Conservation (phyloP, 768 basidiomycete species). For the Russula brevipes region DNA sequence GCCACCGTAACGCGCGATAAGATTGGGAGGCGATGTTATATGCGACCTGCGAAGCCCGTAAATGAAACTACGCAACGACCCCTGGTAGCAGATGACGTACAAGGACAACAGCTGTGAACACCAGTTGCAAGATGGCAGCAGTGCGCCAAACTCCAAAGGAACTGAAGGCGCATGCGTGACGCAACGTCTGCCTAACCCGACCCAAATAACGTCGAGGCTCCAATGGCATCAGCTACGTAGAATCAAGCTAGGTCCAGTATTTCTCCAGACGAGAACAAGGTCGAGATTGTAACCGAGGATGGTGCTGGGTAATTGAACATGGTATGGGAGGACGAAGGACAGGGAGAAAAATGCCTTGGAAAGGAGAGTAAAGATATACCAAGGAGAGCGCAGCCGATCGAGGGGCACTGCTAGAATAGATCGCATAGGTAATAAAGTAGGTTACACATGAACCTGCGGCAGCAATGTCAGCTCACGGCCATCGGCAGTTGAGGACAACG, state of each 20-base stretch:
- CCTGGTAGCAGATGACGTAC: conserved; percentile 39
- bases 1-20: not conserved
- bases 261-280: conserved; percentile 51
- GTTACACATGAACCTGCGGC: conserved; percentile 52
- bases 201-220: conserved; percentile 68
- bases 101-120: conserved; percentile 46
- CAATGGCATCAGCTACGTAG: conserved; percentile 48
- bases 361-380: conserved; percentile 42
- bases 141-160: conserved; percentile 54
- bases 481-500: conserved; percentile 17
- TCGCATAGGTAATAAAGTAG: conserved; percentile 56
- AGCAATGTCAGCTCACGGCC: not conserved
- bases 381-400: conserved; percentile 43
- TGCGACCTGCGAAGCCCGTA: conserved; percentile 2
- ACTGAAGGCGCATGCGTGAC: conserved; percentile 32
- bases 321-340: conserved; percentile 37
- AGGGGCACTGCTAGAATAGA: conserved; percentile 39
- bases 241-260: conserved; percentile 36
- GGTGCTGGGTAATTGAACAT: conserved; percentile 30
- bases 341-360: conserved; percentile 4
- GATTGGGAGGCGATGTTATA: conserved; percentile 1
- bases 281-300: conserved; percentile 40
- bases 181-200: conserved; percentile 34
- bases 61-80: not conserved
- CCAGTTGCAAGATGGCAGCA: conserved; percentile 47